These are phyloP conservation scores for Neurospora sp. DNA, from an alignment of 495 filamentous ascomycete genomes.

Conservation along the genomic window DNA sequence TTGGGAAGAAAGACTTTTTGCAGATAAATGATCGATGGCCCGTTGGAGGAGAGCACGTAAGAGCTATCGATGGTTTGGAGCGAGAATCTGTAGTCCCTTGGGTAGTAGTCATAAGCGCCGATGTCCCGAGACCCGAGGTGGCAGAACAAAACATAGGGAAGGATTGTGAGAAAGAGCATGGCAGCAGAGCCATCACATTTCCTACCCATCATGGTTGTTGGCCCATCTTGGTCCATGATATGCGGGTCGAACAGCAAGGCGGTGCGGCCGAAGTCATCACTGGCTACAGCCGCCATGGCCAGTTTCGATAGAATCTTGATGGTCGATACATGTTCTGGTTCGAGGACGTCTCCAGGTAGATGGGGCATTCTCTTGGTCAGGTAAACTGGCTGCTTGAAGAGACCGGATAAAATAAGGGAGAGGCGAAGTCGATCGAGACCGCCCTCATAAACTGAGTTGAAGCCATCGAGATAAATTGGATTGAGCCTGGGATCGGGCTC, in stretches of 20 bases:
- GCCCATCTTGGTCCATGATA: too few species aligned
- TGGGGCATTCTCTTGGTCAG: neutral
- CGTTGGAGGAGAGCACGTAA: neutral
- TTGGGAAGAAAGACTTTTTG: neutral
- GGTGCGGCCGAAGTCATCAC: too few species aligned
- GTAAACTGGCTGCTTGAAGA: neutral
- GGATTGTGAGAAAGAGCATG: neutral
- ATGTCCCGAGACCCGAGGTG: neutral
- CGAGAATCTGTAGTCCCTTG: neutral
- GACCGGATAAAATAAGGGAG: neutral
- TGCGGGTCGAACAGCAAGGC: neutral
- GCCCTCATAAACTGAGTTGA: neutral
- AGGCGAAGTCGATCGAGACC: neutral
- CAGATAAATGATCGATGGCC: neutral
- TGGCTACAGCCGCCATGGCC: neutral
- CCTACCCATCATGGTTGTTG: too few species aligned
- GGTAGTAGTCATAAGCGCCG: neutral
- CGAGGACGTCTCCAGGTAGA: neutral
- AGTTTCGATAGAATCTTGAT: neutral
- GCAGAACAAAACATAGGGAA: neutral
- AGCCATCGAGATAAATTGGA: neutral
- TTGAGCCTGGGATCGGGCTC: too few species aligned
- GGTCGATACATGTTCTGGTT: neutral
- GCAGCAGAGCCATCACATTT: neutral
- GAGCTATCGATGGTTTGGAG: neutral